Evolutionary conservation across 768 basidiomycete species (phyloP).

Genomic region (Termitomyces sp.): DNA sequence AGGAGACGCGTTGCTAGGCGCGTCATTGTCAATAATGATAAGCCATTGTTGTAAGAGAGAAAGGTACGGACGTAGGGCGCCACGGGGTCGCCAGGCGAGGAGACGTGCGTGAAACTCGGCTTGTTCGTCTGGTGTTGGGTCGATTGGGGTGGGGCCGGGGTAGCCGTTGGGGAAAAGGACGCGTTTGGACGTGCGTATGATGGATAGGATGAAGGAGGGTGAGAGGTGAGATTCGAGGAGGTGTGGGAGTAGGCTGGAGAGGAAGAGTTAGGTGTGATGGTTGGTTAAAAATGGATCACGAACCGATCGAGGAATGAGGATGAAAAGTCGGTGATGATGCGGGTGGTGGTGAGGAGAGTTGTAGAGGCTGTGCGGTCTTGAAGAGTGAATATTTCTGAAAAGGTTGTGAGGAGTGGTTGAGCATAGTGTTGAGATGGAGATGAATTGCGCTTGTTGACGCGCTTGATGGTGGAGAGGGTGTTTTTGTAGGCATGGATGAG

Average conservation of each 20-base stretch:
- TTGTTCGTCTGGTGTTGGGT: slow-evolving; percentile 78
- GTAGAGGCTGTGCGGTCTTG: slow-evolving; percentile 43
- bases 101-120: slow-evolving; percentile 43
- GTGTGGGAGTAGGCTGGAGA: slow-evolving; percentile 59
- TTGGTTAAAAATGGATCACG: background rate
- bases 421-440: slow-evolving; percentile 29
- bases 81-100: slow-evolving; percentile 30
- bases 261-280: background rate
- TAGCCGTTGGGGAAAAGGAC: slow-evolving; percentile 88
- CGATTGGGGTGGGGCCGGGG: slow-evolving; percentile 65
- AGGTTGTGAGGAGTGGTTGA: slow-evolving; percentile 35
- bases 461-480: slow-evolving; percentile 55
- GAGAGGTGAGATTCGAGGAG: slow-evolving; percentile 52
- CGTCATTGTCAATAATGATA: background rate
- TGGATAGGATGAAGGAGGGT: slow-evolving; percentile 43
- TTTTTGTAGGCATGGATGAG: slow-evolving; percentile 67
- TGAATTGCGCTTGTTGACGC: slow-evolving; percentile 44
- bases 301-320: slow-evolving; percentile 59
- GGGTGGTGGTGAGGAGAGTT: slow-evolving; percentile 37
- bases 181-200: slow-evolving; percentile 52
- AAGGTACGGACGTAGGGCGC: slow-evolving; percentile 26
- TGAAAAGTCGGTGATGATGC: slow-evolving; percentile 40
- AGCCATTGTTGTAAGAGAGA: background rate
- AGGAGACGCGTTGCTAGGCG: slow-evolving; percentile 31
- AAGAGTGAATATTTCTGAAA: slow-evolving; percentile 44